Evolutionary conservation across 1,284 basidiomycete species (phyloP).

Genomic region (Ganoderma multipileum): DNA sequence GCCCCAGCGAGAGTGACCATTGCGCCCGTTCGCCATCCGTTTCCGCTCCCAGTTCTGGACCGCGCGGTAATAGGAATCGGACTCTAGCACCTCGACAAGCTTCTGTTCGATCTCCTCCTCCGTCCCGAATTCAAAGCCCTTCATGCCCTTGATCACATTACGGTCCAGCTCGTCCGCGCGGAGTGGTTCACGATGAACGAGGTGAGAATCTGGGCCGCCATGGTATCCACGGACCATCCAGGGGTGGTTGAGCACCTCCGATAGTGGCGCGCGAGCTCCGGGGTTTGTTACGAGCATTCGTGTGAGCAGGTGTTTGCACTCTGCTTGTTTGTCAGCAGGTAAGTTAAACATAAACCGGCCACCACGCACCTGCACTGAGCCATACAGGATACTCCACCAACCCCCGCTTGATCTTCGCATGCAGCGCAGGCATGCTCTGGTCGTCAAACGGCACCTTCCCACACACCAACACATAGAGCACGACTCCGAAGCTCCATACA

Average conservation of each 20-base stretch:
- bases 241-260: slow-evolving; percentile 90
- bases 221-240: slow-evolving; percentile 96
- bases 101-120: slow-evolving; percentile 85
- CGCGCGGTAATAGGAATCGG: slow-evolving; percentile 79
- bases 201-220: slow-evolving; percentile 82
- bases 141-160: slow-evolving; percentile 90
- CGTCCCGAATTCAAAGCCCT: slow-evolving; percentile 95
- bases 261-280: slow-evolving; percentile 80
- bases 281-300: slow-evolving; percentile 98
- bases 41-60: slow-evolving; percentile 83
- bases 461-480: slow-evolving; percentile 96
- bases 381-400: slow-evolving; percentile 97
- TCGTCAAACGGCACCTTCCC: slow-evolving; percentile 99
- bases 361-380: slow-evolving; percentile 83
- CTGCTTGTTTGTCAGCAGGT: slow-evolving; percentile 48
- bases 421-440: slow-evolving; percentile 98
- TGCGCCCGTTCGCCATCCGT: slow-evolving; percentile 51
- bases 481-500: slow-evolving; percentile 98
- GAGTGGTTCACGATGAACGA: slow-evolving; percentile 89
- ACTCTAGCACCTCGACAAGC: slow-evolving; percentile 77
- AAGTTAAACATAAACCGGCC: slow-evolving; percentile 4
- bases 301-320: slow-evolving; percentile 94
- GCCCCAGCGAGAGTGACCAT: slow-evolving; percentile 50
- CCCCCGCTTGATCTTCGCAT: slow-evolving; percentile 99
- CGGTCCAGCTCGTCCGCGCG: slow-evolving; percentile 87